Percentiles rank a stretch among this genome's conserved stretches.
Evolutionary conservation across 2,329 filamentous ascomycete genomes (phyloP).

Genomic region (Aspergillus oerlinghausenensis): DNA sequence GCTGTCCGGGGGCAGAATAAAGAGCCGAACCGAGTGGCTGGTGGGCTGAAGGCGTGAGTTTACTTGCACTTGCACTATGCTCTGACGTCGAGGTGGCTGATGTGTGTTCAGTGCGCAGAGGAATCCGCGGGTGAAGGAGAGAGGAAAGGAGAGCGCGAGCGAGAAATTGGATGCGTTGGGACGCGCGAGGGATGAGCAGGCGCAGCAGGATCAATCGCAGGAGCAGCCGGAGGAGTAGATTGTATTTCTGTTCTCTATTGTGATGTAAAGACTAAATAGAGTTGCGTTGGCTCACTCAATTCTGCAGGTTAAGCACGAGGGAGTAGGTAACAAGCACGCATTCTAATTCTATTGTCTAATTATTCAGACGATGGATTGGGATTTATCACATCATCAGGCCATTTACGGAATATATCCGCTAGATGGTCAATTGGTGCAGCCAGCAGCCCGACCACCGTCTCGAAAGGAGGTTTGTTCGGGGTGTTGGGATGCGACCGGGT

Average conservation of each 20-base stretch:
- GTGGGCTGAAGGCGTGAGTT: constrained; percentile 15
- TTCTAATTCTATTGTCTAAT: neutral
- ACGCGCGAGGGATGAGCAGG: constrained; percentile 2
- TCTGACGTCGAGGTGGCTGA: neutral
- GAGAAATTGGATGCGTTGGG: constrained; percentile 16
- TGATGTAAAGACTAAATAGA: neutral
- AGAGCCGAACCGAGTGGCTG: constrained; percentile 10
- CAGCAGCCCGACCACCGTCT: constrained; percentile 52
- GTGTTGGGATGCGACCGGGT: constrained; percentile 49
- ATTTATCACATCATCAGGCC: constrained; percentile 34
- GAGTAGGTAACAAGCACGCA: neutral
- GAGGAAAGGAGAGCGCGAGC: constrained; percentile 13
- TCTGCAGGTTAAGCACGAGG: no score
- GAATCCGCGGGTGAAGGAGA: constrained; percentile 12
- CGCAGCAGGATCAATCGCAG: neutral
- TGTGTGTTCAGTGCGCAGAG: constrained; percentile 12
- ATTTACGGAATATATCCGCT: constrained; percentile 53
- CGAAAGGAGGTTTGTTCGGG: constrained; percentile 52
- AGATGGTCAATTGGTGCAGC: constrained; percentile 55
- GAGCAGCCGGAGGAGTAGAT: neutral
- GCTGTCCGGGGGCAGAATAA: constrained; percentile 3
- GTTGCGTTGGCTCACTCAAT: neutral
- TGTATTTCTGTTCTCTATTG: neutral
- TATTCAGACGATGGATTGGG: constrained; percentile 5
- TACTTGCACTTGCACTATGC: no score